Conservation (phyloP, 345 rosid species). For the Mercurialis annua region DNA sequence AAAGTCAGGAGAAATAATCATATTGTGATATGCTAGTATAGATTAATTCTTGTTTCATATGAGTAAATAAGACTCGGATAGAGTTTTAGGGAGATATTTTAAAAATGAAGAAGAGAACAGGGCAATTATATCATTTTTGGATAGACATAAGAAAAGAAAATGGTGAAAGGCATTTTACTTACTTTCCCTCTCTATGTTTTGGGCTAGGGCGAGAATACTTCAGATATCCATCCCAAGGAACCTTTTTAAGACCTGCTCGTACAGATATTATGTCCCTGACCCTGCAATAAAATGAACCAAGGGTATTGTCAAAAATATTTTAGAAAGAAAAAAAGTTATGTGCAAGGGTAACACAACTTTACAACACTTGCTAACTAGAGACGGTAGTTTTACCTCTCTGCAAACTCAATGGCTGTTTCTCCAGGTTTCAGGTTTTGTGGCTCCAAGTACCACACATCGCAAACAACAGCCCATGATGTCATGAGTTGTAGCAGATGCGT, state of each 20-base stretch:
- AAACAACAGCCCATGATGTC: conserved; percentile 99
- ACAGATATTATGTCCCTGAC: conserved; percentile 85
- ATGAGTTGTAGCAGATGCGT: conserved; percentile 95
- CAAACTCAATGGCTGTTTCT: conserved; percentile 92
- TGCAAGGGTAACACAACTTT: neutral
- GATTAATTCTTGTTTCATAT: neutral
- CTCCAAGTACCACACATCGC: conserved; percentile 99
- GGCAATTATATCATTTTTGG: neutral
- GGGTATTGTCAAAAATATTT: neutral
- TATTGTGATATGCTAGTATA: neutral
- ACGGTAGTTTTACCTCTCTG: conserved; percentile 69
- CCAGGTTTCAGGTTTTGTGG: conserved; percentile 82
- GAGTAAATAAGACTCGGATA: neutral
- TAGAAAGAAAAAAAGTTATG: neutral
- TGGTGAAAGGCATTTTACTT: conserved; percentile 29
- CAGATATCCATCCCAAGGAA: conserved; percentile 99
- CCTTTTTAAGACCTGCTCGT: conserved; percentile 91
- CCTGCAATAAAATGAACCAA: conserved; percentile 40
- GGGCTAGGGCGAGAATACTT: conserved; percentile 95
- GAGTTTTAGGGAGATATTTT: neutral
- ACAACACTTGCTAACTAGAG: neutral
- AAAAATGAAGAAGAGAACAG: neutral
- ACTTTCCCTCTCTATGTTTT: conserved; percentile 92
- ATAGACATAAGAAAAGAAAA: neutral
- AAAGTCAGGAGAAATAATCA: neutral